Base-by-base conservation (phyloP, 1,139 yeast species). In the Candida anutae region DNA sequence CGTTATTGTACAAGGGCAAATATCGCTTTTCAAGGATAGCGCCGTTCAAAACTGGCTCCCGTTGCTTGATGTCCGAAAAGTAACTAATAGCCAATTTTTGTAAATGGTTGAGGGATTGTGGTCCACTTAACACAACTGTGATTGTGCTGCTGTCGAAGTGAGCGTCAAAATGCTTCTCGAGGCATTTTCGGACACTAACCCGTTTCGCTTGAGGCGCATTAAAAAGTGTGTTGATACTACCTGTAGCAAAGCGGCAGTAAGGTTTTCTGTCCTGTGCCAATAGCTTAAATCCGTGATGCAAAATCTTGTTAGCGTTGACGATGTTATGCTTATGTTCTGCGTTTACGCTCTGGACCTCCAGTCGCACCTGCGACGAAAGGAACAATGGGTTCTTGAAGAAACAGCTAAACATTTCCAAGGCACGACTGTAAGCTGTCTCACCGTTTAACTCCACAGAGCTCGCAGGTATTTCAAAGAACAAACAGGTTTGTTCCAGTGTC, bases 281-380 rank as follows among this genome's bases (percentile, higher is more conserved):
- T 6, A 74, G 36, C 30, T 76, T 62, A n/a, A 70, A 43, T 0
- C 76, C 80, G 38, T 80, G 85, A 37, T 65, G 74, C 18, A 75
- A 41, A 0, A 71, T 48, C 40, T 78, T 77, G 12, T 57, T 60
- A 0, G 43, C 15, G 4, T 57, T 52, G 2, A 56, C 40, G 11
- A 61, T 48, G 37, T 80, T 80, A 5, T 64, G 58, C 3, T 50
- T 52, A 43, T 80, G 88, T 39, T 81, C 90, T 40, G 73, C 74
- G 39, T 79, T 70, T 11, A 81, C 63, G 0, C 81, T 74, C 28
- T 56, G 50, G 0, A 77, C 56, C 48, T 81, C 90, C 32, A 62
- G 58, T 23, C 57, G 55, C 10, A 73, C 55, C 23, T 50, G 45
- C 2, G 37, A 36, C n/a, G 58, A 51, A 26, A 58, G 53, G 40